Conservation (phyloP, 768 basidiomycete species). For the Auricularia sp. region DNA sequence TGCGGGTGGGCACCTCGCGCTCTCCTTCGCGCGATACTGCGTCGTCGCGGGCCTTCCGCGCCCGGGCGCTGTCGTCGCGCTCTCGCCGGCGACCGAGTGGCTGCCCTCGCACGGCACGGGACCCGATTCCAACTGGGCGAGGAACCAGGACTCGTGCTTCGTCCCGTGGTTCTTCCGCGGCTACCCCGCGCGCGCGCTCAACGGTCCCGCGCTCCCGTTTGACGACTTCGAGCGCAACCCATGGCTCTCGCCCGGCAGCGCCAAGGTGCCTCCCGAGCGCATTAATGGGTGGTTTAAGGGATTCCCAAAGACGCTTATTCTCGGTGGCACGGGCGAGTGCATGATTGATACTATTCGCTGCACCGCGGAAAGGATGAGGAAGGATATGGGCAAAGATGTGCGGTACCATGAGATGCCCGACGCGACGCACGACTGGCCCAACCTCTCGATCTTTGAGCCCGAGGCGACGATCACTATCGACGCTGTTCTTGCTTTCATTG, state of each 20-base stretch:
- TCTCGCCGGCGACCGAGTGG: slow-evolving; percentile 51
- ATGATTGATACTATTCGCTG: not conserved
- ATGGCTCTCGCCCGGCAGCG: not conserved
- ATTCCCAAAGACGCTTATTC: not conserved
- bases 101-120: slow-evolving; percentile 20
- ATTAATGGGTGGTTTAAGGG: not conserved
- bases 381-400: not conserved
- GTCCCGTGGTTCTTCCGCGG: not conserved
- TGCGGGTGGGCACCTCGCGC: slow-evolving; percentile 65
- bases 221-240: not conserved
- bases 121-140: not conserved
- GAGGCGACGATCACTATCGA: not conserved
- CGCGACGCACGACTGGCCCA: not conserved
- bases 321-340: not conserved
- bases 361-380: not conserved
- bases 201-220: not conserved
- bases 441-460: not conserved
- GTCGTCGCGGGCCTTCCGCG: slow-evolving; percentile 35
- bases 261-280: not conserved
- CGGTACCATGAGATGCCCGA: not conserved
- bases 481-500: too few relatives aligned
- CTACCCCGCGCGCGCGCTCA: not conserved
- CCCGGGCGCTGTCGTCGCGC: slow-evolving; percentile 40
- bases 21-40: slow-evolving; percentile 54
- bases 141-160: not conserved